Conservation (phyloP, 179 eudicot genomes). For the Patellifolia procumbens region DNA sequence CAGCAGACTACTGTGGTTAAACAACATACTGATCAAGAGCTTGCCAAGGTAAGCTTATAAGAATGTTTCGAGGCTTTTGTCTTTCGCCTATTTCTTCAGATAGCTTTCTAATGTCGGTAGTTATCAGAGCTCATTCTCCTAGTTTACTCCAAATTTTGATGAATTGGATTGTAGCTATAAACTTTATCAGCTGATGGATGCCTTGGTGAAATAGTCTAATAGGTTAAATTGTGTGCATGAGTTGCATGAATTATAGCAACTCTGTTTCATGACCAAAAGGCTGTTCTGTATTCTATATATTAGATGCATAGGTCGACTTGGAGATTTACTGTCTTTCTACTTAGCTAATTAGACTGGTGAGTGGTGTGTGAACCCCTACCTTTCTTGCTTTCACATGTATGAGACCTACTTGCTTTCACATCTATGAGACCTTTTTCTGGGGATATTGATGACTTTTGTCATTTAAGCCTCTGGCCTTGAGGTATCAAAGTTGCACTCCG, state of each 20-base stretch:
- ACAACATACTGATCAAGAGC: constrained; percentile 66
- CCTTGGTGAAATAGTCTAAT: neutral
- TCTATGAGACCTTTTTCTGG: neutral
- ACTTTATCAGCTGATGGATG: neutral
- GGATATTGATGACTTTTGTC: neutral
- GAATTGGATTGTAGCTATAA: neutral
- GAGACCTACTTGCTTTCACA: neutral
- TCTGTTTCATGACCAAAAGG: neutral
- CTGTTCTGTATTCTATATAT: neutral
- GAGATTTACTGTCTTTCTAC: too few relatives aligned
- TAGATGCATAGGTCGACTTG: neutral
- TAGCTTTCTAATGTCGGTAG: neutral
- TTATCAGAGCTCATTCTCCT: neutral
- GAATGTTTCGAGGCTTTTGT: neutral
- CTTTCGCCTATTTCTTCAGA: neutral
- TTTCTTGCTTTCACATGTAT: too few relatives aligned
- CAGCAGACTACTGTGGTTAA: constrained; percentile 75
- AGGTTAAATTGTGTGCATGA: neutral
- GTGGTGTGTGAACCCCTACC: too few relatives aligned
- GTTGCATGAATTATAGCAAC: neutral
- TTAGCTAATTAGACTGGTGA: too few relatives aligned
- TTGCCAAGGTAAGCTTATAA: constrained; percentile 14
- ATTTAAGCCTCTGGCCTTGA: neutral
- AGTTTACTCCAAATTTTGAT: neutral
- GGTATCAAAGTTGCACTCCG: neutral